Evolutionary conservation across 352 stramenopile genomes (phyloP), one percentile per base, ranked within the genome.

Genomic region (Globisporangium takayamanum): DNA sequence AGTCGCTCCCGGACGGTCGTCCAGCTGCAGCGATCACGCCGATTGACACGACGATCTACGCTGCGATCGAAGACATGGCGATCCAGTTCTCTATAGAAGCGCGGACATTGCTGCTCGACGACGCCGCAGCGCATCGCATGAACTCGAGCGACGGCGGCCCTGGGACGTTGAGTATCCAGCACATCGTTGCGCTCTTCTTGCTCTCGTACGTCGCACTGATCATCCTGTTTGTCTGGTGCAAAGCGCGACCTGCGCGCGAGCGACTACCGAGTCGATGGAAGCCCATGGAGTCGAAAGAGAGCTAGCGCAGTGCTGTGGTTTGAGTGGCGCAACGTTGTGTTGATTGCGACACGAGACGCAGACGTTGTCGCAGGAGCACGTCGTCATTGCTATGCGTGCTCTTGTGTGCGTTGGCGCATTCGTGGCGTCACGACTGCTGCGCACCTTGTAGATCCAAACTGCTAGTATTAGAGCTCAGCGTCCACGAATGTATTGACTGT

Each of bases 81-180:
- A 94, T 94, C 60, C 68, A 88, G 62, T 91, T 90, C 57, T 92
- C 81, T 2, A 70, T 89, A 8, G 81, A 92, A 55, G 84, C 79
- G 36, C 69, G 74, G 0, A 75, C 81, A 56, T 39, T 89, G 48
- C 55, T 90, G 37, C 68, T 89, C 30, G 69, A 72, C 8, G 65
- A 74, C 1, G 59, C 76, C 4, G 64, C 41, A 22, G 56, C 53
- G 26, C 63, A 68, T 30, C 57, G 53, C 11, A 46, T 65, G 28
- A 50, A 56, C 22, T 57, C 68, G 33, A 72, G 66, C 36, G 64
- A 81, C 55, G 64, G 68, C 18, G 70, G 67, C 6, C 74, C 70
- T 15, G 41, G 57, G 6, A 62, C 59, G 15, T 58, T 78, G 60
- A 70, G 70, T 7, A 59, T 86, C 47, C 76, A 90, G 67, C 70